Percentiles rank a stretch among this genome's conserved stretches.
Conservation (phyloP, 768 basidiomycete genomes). For the Dendrothele bispora region DNA sequence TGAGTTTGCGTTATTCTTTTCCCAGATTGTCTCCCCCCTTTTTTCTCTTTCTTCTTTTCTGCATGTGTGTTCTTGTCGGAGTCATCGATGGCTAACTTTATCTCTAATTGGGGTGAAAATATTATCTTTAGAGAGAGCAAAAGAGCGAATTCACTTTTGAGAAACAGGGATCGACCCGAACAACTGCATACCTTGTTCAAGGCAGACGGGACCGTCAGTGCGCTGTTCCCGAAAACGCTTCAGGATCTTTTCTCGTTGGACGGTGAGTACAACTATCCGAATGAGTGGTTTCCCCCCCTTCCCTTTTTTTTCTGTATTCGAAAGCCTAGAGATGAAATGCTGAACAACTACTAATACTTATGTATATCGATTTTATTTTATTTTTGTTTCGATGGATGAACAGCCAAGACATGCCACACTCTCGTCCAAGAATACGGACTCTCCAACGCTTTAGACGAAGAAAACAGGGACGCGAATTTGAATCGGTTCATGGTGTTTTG, state of each 20-base stretch:
- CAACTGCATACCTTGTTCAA: conserved; percentile 48
- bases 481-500: conserved; percentile 58
- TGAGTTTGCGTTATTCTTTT: conserved; percentile 27
- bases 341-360: too few relatives aligned
- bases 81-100: not conserved
- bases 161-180: conserved; percentile 38
- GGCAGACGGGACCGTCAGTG: conserved; percentile 45
- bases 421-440: conserved; percentile 41
- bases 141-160: conserved; percentile 49
- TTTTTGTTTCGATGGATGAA: too few relatives aligned
- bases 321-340: too few relatives aligned
- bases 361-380: too few relatives aligned
- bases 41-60: not conserved
- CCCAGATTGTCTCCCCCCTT: not conserved
- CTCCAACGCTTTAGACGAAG: conserved; percentile 17
- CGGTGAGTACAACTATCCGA: conserved; percentile 45
- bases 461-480: conserved; percentile 46
- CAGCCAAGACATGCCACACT: conserved; percentile 32
- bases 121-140: conserved; percentile 52
- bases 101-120: too few relatives aligned
- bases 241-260: conserved; percentile 51
- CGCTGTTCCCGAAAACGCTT: conserved; percentile 51
- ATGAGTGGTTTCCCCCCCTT: not conserved
- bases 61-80: not conserved
- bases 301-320: too few relatives aligned